A percentile compares a stretch with the other conserved stretches of the same genome.
These are phyloP conservation scores for Acanthamoeba royreba DNA, from an alignment of 208 protist species.

Conservation along the genomic window DNA sequence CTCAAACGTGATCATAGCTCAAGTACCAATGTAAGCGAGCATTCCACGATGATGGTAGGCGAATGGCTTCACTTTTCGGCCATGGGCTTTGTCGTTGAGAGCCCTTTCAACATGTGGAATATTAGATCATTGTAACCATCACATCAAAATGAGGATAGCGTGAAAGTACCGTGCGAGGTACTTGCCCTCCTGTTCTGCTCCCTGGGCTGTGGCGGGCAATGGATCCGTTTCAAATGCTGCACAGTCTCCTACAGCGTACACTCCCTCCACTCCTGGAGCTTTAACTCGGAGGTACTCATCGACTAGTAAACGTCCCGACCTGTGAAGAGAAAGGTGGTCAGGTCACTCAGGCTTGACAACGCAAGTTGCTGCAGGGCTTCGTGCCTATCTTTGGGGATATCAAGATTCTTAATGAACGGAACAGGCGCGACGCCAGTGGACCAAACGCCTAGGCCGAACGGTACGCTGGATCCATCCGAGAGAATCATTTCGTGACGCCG, in stretches of 20 bases:
- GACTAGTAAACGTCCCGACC: constrained; percentile 38
- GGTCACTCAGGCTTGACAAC: background rate
- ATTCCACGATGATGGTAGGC: too few species aligned
- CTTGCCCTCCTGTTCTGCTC: constrained; percentile 39
- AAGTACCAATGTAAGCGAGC: too few species aligned
- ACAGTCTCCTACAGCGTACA: constrained; percentile 53
- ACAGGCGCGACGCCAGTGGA: background rate
- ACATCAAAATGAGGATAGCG: background rate
- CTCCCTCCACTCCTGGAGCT: background rate
- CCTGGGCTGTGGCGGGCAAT: constrained; percentile 40
- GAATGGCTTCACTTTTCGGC: too few species aligned
- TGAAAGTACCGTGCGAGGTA: constrained; percentile 3
- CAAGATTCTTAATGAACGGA: background rate
- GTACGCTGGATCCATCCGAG: background rate
- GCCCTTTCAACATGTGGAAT: too few species aligned
- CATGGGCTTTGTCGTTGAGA: too few species aligned
- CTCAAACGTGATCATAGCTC: too few species aligned
- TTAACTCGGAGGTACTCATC: constrained; percentile 57
- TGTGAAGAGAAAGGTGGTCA: too few species aligned
- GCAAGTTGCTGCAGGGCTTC: too few species aligned
- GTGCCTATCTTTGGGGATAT: background rate
- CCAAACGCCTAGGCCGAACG: constrained; percentile 59
- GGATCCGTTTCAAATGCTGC: background rate
- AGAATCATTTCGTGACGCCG: background rate
- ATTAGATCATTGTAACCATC: too few species aligned